Evolutionary conservation across 768 basidiomycete species (phyloP).

Genomic region (Sporobolomyces phaffii): DNA sequence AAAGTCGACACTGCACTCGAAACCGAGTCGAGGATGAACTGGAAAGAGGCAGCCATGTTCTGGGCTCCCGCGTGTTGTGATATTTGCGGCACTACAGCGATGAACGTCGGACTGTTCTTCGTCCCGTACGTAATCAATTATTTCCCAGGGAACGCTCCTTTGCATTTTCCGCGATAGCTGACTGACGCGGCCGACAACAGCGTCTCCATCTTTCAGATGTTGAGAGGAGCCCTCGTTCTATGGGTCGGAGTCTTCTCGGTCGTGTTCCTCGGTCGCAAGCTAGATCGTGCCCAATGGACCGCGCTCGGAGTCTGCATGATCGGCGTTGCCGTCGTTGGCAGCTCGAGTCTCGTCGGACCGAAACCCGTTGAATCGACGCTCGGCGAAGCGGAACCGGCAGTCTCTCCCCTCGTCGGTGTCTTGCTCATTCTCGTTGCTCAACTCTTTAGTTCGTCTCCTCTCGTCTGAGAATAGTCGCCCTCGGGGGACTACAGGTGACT

Average conservation of each 20-base stretch:
- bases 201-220: conserved; percentile 95
- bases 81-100: conserved; percentile 85
- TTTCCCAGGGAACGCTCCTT: no score
- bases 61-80: conserved; percentile 87
- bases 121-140: conserved; percentile 56
- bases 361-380: not conserved
- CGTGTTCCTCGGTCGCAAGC: conserved; percentile 68
- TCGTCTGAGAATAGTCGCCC: no score
- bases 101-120: conserved; percentile 93
- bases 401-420: conserved; percentile 54
- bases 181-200: not conserved
- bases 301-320: conserved; percentile 52
- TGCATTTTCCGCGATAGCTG: not conserved
- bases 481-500: no score
- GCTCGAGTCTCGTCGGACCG: conserved; percentile 62
- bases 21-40: conserved; percentile 23
- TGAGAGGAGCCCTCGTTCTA: conserved; percentile 40
- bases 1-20: not conserved
- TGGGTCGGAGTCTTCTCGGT: conserved; percentile 90
- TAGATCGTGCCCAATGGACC: conserved; percentile 61
- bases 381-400: conserved; percentile 1
- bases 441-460: conserved; percentile 60
- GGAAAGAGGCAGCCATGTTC: conserved; percentile 58
- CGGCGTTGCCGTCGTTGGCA: conserved; percentile 57
- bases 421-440: conserved; percentile 90